A percentile compares a stretch with the other conserved stretches of the same genome.
These are phyloP conservation scores for Melaleuca quinquenervia DNA, from an alignment of 345 rosid species.

Conservation along the genomic window DNA sequence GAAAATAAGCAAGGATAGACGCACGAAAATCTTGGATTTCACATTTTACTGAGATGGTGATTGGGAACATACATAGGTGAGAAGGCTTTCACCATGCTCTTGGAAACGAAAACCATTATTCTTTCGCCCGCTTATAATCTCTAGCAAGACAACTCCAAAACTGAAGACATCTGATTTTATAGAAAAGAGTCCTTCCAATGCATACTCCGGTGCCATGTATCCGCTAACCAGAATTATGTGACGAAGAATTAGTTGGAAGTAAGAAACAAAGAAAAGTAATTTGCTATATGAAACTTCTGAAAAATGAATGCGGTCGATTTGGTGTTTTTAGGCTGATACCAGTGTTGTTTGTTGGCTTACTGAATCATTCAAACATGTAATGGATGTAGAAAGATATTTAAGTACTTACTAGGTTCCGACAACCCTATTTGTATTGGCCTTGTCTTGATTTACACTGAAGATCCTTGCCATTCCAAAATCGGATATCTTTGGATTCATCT, in stretches of 20 bases:
- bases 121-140: too few species aligned
- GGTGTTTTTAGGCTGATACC: not conserved
- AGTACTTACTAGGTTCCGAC: slow-evolving; percentile 9
- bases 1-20: too few species aligned
- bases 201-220: slow-evolving; percentile 32
- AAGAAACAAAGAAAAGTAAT: not conserved
- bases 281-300: not conserved
- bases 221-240: slow-evolving; percentile 1
- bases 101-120: too few species aligned
- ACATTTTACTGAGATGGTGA: too few species aligned
- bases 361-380: not conserved
- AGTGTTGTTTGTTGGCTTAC: not conserved
- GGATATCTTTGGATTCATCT: slow-evolving; percentile 21
- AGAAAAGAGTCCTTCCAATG: too few species aligned
- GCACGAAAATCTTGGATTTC: too few species aligned
- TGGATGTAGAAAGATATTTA: not conserved
- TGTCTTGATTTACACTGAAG: slow-evolving; percentile 18
- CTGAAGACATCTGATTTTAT: too few species aligned
- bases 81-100: too few species aligned
- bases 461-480: slow-evolving; percentile 29
- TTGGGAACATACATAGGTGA: too few species aligned
- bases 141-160: too few species aligned
- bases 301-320: not conserved
- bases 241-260: not conserved
- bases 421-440: slow-evolving; percentile 16